These are phyloP conservation scores for Fagus crenata DNA, from an alignment of 306 rosid genomes.

Conservation along the genomic window DNA sequence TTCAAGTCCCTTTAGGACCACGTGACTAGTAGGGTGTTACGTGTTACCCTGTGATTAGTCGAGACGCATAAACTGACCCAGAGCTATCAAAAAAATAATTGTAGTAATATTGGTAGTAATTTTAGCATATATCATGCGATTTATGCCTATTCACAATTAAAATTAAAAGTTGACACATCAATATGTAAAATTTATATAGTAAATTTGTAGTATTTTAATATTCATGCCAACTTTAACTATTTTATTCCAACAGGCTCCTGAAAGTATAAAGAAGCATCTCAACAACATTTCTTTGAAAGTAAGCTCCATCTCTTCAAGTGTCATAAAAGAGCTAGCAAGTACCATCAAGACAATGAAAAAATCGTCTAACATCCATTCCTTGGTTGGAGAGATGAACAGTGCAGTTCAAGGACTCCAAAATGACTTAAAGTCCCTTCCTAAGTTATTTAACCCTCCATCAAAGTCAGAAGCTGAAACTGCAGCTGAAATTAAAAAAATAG, in stretches of 20 bases:
- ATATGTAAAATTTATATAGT: too few relatives aligned
- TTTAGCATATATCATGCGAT: too few relatives aligned
- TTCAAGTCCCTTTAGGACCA: too few relatives aligned
- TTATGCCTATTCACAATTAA: too few relatives aligned
- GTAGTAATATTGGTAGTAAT: too few relatives aligned
- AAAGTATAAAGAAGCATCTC: constrained; percentile 47
- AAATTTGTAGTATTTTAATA: not conserved
- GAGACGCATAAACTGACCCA: too few relatives aligned
- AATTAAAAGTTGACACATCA: too few relatives aligned
- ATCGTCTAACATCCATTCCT: constrained; percentile 47
- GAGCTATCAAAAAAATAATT: too few relatives aligned
- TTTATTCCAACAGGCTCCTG: constrained; percentile 39
- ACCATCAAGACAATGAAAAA: constrained; percentile 57
- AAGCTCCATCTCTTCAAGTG: constrained; percentile 41
- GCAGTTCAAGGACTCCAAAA: constrained; percentile 51
- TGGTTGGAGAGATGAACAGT: constrained; percentile 56
- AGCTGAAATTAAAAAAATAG: constrained; percentile 16
- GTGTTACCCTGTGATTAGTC: too few relatives aligned
- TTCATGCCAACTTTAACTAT: not conserved
- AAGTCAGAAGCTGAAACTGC: constrained; percentile 3
- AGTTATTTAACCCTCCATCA: constrained; percentile 11
- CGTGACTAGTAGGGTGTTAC: too few relatives aligned
- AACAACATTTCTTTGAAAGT: constrained; percentile 44
- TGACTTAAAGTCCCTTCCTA: constrained; percentile 49
- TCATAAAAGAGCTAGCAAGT: constrained; percentile 58